Base-by-base conservation (phyloP, 2,329 filamentous ascomycete species). In the Trichoderma atroviride region DNA sequence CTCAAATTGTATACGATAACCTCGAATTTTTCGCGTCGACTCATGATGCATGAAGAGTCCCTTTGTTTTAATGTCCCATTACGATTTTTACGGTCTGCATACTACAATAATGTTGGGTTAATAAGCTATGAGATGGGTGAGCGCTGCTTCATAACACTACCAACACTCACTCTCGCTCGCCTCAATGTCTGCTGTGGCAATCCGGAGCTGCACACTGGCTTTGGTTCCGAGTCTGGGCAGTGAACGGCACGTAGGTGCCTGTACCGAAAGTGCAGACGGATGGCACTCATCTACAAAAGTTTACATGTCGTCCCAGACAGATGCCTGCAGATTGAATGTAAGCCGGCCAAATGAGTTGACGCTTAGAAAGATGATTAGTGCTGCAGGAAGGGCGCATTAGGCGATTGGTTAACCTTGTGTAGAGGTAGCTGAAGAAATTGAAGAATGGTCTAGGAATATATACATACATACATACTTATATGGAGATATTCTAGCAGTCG, bases 61-160 rank as follows among this genome's bases (percentile, higher is more conserved):
- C 69, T 71, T 43, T 72, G 63, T 73, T 73, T 72, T 74, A 60
- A 70, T 60, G 69, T 50, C 72, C 67, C 60, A 58, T 73, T 71
- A 73, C 68, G 72, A 73, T 71, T 69, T 64, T 73, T 71, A 73
- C 71, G 72, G 71, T 72, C 69, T 72, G 68, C 70, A 72, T 72
- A 71, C 64, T 70, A 69, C 62, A 61, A 70, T 63, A 64, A 70
- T 72, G 47, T 70, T 72, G 69, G 68, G 64, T 69, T 62, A 64
- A 70, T 66, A 29, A 47, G 69, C 57, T 62, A 58, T 43, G n/a
- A 70, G 53, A 43, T 47, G 56, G 50, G 24, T 33, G 40, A 40
- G 35, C 29, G 33, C 63, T 61, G 27, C 37, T 53, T 58, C 6
- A 29, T 56, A 50, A 35, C 50, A 11, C 50, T 58, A 14, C 52